phyloP scores from a whole-genome alignment of 2,329 filamentous ascomycete species.

The Parastagonospora nodorum region DNA sequence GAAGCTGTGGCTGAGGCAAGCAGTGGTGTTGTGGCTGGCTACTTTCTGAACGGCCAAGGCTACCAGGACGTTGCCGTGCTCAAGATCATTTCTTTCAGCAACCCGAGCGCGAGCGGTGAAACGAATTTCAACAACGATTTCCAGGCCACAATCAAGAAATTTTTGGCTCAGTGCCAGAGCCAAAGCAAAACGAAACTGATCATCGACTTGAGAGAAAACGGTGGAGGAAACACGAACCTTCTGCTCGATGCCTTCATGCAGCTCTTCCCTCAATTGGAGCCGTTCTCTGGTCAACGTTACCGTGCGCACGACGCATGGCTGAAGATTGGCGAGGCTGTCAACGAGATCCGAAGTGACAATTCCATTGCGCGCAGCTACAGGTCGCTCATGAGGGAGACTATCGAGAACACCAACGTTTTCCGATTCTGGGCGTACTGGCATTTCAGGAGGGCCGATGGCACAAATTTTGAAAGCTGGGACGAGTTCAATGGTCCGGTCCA shows the following conservation, averaged over 20 bases:
- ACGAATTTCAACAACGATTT: conserved; percentile 23
- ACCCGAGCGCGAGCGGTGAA: conserved; percentile 10
- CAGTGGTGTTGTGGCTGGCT: conserved; percentile 46
- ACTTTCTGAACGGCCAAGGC: conserved; percentile 48
- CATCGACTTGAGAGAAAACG: conserved; percentile 66
- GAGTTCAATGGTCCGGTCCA: conserved; percentile 50
- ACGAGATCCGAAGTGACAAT: conserved; percentile 25
- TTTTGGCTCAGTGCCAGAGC: conserved; percentile 52
- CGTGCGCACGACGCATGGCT: conserved; percentile 20
- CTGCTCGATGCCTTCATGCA: conserved; percentile 53
- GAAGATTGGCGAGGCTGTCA: conserved; percentile 27
- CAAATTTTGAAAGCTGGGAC: conserved; percentile 49
- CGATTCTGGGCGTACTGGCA: conserved; percentile 30
- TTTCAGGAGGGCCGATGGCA: conserved; percentile 28
- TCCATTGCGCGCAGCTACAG: conserved; percentile 9
- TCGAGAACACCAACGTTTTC: conserved; percentile 17
- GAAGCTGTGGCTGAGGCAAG: conserved; percentile 15
- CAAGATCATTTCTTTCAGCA: conserved; percentile 47
- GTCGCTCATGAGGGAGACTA: neutral
- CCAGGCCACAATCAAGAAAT: conserved; percentile 43
- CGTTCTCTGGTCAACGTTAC: conserved; percentile 42
- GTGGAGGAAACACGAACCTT: conserved; percentile 54
- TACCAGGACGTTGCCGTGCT: conserved; percentile 49
- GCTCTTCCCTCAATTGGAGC: conserved; percentile 54
- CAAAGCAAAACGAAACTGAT: conserved; percentile 62